Conservation (phyloP, 148 eudicot species). For the Rhododendron kiyosumense region DNA sequence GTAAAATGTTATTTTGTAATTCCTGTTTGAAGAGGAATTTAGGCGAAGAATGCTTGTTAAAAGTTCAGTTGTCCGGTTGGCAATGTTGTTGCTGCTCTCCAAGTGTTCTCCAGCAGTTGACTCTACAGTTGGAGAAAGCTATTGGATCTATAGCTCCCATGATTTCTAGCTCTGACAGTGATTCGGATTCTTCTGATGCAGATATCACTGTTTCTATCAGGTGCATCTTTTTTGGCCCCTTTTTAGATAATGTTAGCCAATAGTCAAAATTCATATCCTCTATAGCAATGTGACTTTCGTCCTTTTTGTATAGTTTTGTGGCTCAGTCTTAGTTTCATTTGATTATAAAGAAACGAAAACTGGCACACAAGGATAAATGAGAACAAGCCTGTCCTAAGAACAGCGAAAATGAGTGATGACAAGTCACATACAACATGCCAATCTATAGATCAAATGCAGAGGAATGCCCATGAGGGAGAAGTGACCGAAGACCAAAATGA, state of each 20-base stretch:
- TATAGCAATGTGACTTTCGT: background rate
- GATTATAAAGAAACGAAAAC: background rate
- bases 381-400: background rate
- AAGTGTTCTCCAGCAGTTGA: slow-evolving; percentile 47
- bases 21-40: slow-evolving; percentile 62
- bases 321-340: background rate
- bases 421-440: background rate
- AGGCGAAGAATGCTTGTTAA: slow-evolving; percentile 45
- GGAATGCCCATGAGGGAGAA: background rate
- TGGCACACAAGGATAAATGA: background rate
- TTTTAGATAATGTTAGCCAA: background rate
- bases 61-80: slow-evolving; percentile 49
- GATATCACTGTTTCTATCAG: slow-evolving; percentile 43
- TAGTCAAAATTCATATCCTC: background rate
- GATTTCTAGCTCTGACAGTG: slow-evolving; percentile 68
- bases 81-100: slow-evolving; percentile 72
- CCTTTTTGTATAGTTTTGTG: background rate
- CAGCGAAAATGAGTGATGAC: background rate
- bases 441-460: background rate
- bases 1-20: slow-evolving; percentile 47
- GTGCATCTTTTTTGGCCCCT: slow-evolving; percentile 24
- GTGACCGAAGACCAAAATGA: background rate
- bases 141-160: slow-evolving; percentile 31
- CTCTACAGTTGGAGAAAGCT: slow-evolving; percentile 51
- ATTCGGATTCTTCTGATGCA: slow-evolving; percentile 59